phyloP scores from a whole-genome alignment of 257 asterid genomes.

The Euphrasia confusa region DNA sequence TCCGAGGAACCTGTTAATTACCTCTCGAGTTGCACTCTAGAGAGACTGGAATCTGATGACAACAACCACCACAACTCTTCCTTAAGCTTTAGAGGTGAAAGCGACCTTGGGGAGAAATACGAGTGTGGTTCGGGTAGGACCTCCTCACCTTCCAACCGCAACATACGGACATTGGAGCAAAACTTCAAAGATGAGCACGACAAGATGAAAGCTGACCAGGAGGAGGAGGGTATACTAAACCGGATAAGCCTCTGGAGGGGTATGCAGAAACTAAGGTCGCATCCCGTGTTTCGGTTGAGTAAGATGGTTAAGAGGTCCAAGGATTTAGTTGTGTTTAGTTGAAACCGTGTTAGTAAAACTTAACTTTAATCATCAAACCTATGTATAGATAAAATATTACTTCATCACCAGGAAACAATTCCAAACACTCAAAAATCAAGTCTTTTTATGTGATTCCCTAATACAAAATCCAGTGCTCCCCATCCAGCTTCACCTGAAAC shows the following conservation, averaged over 20 bases:
- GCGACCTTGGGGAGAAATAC: conserved; percentile 33
- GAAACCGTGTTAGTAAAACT: too few relatives aligned
- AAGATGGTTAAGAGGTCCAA: conserved; percentile 36
- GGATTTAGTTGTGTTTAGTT: neutral
- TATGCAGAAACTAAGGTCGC: conserved; percentile 50
- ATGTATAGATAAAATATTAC: too few relatives aligned
- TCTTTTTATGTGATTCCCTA: neutral
- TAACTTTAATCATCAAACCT: too few relatives aligned
- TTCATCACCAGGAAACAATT: too few relatives aligned
- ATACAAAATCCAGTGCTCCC: conserved; percentile 13
- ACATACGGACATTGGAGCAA: conserved; percentile 39
- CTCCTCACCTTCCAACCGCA: conserved; percentile 29
- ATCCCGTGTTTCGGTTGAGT: conserved; percentile 63
- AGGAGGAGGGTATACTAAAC: conserved; percentile 50
- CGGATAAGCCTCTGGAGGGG: conserved; percentile 46
- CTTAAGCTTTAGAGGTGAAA: conserved; percentile 30
- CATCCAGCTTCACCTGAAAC: conserved; percentile 18
- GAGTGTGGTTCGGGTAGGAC: conserved; percentile 20
- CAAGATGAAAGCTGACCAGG: conserved; percentile 40
- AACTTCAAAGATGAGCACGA: conserved; percentile 43
- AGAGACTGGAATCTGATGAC: conserved; percentile 28
- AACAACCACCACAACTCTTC: conserved; percentile 6
- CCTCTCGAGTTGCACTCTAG: conserved; percentile 27
- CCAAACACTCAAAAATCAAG: too few relatives aligned
- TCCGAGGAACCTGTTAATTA: conserved; percentile 17